Conservation (phyloP, 257 asterid genomes). For the Petunia axillaris region DNA sequence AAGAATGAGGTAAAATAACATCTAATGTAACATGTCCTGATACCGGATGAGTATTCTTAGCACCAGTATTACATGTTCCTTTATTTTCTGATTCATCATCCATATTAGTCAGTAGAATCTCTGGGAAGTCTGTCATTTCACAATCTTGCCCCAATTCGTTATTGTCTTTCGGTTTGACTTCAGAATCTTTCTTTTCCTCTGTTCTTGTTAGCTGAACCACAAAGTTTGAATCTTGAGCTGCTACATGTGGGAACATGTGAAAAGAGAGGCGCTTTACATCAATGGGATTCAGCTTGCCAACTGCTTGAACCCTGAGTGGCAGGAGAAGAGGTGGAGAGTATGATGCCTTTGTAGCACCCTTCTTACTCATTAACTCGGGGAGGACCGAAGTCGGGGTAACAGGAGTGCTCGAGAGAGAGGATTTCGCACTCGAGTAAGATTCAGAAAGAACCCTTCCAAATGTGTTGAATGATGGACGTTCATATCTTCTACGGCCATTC, state of each 20-base stretch:
- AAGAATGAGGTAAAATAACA: conserved; percentile 38
- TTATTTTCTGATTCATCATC: conserved; percentile 27
- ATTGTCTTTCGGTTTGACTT: conserved; percentile 28
- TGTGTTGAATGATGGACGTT: conserved; percentile 48
- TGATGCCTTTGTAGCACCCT: conserved; percentile 38
- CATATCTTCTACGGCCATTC: conserved; percentile 54
- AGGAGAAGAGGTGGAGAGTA: conserved; percentile 61
- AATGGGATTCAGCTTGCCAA: conserved; percentile 76
- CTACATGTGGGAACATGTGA: conserved; percentile 65
- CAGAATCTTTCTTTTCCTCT: conserved; percentile 31
- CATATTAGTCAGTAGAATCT: conserved; percentile 25
- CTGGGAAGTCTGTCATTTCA: conserved; percentile 38
- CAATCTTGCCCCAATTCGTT: conserved; percentile 36
- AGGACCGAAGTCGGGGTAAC: conserved; percentile 92
- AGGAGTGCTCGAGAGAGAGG: conserved; percentile 59
- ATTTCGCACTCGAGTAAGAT: conserved; percentile 43
- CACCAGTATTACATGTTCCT: conserved; percentile 29
- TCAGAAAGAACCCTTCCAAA: conserved; percentile 53
- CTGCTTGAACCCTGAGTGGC: conserved; percentile 66
- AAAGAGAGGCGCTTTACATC: conserved; percentile 79
- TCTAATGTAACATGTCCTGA: conserved; percentile 29
- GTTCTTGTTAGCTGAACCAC: conserved; percentile 35
- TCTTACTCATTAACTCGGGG: conserved; percentile 42
- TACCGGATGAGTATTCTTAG: conserved; percentile 13
- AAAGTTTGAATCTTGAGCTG: conserved; percentile 47